These are phyloP conservation scores for Malus orientalis DNA, from an alignment of 306 rosid genomes.

Conservation along the genomic window DNA sequence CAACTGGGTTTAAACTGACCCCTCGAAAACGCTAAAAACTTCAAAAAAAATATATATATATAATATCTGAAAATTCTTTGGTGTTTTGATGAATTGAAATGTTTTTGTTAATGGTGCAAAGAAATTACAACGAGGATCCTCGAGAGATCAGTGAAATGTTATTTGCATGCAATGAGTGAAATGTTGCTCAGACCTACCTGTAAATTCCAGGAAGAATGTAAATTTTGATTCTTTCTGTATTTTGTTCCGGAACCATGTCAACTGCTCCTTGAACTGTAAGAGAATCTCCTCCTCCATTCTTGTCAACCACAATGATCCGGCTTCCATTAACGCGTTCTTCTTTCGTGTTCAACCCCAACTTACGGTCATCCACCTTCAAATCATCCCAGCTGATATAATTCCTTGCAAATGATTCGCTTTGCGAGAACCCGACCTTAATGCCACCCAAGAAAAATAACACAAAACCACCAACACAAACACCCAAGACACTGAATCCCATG, in stretches of 20 bases:
- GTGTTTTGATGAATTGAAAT: neutral
- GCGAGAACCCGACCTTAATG: conserved; percentile 24
- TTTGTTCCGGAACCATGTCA: conserved; percentile 60
- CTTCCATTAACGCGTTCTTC: neutral
- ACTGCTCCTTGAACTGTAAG: conserved; percentile 83
- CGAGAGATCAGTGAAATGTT: neutral
- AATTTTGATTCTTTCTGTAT: conserved; percentile 55
- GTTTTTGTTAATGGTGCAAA: neutral
- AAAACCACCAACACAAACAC: conserved; percentile 10
- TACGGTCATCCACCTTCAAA: conserved; percentile 40
- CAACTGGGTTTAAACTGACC: neutral
- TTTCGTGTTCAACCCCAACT: conserved; percentile 13
- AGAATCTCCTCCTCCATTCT: conserved; percentile 56
- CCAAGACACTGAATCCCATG: conserved; percentile 6
- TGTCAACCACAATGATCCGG: conserved; percentile 53
- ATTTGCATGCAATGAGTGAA: neutral
- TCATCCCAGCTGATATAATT: conserved; percentile 74
- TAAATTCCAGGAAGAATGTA: conserved; percentile 77
- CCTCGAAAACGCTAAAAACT: neutral
- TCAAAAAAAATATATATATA: neutral
- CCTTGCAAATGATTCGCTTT: conserved; percentile 6
- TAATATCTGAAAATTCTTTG: neutral
- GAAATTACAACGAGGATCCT: neutral
- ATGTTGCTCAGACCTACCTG: conserved; percentile 33
- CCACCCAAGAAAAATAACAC: conserved; percentile 17